Evolutionary conservation across 2,329 filamentous ascomycete genomes (phyloP), one percentile per base, ranked within the genome.

Genomic region (Ploettnerulaceae sp.): DNA sequence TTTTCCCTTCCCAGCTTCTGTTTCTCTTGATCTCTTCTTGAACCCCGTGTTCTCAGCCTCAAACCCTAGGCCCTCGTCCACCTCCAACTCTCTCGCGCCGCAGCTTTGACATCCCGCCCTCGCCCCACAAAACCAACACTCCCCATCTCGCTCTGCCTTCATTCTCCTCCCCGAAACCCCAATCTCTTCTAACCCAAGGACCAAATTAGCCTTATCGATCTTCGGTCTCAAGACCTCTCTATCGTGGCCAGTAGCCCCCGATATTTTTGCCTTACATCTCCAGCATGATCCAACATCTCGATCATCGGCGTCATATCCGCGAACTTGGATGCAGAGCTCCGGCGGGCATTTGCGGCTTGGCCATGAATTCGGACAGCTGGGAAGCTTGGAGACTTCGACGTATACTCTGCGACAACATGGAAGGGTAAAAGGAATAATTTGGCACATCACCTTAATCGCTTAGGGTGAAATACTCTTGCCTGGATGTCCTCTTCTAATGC

Each of bases 381-480:
- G 48, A 11, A 57, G 17, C 38, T 45, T 52, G 1, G 38, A 32
- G 22, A 60, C 40, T n/a, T 49, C 31, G 22, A 61, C 54, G 32
- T 61, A 62, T 9, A 49, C 47, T 33, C 50, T 48, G 9, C 49
- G 35, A 47, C 60, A 62, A 51, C 59, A 61, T 11, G 51, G 40
- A 12, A 51, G 40, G n/a, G 43, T 57, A 34, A 57, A 56, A 11
- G 57, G 54, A 7, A 34, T 42, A 18, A 61, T 26, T 35, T 54
- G 44, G 41, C 60, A 62, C 60, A 62, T 62, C 14, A 31, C 8
- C 31, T 34, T 40, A 28, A 20, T 34, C 15, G 14, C 21, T 26
- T n/a, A n/a, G n/a, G n/a, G 14, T 34, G 12, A 11, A 12, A 7
- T n/a, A 9, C 15, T 12, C 17, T 14, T 45, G 25, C 9, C 14